Percentiles rank a stretch among this genome's conserved stretches.
phyloP scores from a whole-genome alignment of 1,139 yeast genomes.

The Saccharomyces hybrid region DNA sequence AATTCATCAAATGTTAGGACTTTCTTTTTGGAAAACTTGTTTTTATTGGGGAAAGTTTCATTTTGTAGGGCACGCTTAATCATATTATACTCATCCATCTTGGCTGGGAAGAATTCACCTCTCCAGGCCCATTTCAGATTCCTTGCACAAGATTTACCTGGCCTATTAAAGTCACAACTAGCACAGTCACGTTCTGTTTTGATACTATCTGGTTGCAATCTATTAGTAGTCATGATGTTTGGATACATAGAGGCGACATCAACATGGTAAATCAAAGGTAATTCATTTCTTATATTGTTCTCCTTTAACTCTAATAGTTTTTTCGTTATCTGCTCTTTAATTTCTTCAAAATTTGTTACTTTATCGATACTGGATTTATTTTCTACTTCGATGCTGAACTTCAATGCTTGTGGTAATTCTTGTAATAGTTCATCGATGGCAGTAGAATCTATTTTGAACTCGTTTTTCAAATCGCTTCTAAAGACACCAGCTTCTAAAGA shows the following conservation, averaged over 20 bases:
- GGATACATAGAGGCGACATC: constrained; percentile 99
- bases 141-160: constrained; percentile 89
- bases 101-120: constrained; percentile 90
- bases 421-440: constrained; percentile 73
- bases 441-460: constrained; percentile 70
- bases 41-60: constrained; percentile 63
- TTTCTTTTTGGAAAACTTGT: constrained; percentile 36
- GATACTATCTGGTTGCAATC: constrained; percentile 97
- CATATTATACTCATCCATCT: constrained; percentile 86
- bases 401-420: constrained; percentile 69
- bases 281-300: constrained; percentile 60
- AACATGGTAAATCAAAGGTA: constrained; percentile 88
- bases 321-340: constrained; percentile 49
- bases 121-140: constrained; percentile 96
- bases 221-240: constrained; percentile 93
- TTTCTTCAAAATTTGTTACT: constrained; percentile 71
- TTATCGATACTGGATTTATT: constrained; percentile 64
- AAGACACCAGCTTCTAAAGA: constrained; percentile 97
- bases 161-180: constrained; percentile 91
- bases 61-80: constrained; percentile 73
- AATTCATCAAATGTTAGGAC: constrained; percentile 65
- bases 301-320: constrained; percentile 52
- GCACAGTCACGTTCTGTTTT: constrained; percentile 94
- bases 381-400: constrained; percentile 81
- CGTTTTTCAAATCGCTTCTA: constrained; percentile 72